Base-by-base conservation (phyloP, 2,329 filamentous ascomycete species). In the Coleophoma crateriformis region DNA sequence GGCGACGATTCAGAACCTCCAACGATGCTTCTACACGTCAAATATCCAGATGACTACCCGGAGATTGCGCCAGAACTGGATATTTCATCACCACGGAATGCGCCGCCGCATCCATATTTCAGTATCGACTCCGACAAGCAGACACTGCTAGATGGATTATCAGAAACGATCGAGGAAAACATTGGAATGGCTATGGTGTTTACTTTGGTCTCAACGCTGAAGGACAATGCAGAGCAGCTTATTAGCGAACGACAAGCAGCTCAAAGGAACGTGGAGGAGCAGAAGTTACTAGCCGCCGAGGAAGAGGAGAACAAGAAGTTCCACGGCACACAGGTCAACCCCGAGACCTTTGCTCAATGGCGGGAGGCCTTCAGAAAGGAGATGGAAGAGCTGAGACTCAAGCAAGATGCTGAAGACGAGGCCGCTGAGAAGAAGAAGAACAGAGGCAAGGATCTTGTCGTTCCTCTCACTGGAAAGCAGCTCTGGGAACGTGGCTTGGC, bases 181-280 rank as follows among this genome's bases (percentile, higher is more conserved):
- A 71, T 97, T 52, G 94, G 94, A 54, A 97, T 97, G 86, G 88
- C 90, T 49, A 99, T 99, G 94, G 74, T 99, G 1, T 99, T 97
- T 70, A 90, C 92, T 0, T 74, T 99, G 20, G 87, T 95, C 48
- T 89, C 87, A 13, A 82, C 87, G 0, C 72, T 99, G 52, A 97
- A 96, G 66, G 94, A 99, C 51, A 78, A 81, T 46, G 92, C 91
- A n/a, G 94, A 99, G 72, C 78, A 84, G 59, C 78, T 99, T 51
- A 83, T 97, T 58, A 70, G 77, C 14, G 83, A 90, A 54, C 84
- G 94, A 42, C 81, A 84, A 62, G 81, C 82, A 50, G 86, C 76
- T 8, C 79, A 75, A 2, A 78, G 77, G 7, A 78, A 81, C 61
- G 76, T 62, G 40, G 71, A 73, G 3, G 82, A 86, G 57, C 80